Base-by-base conservation (phyloP, 768 basidiomycete genomes). In the Leccinum ochraceum region DNA sequence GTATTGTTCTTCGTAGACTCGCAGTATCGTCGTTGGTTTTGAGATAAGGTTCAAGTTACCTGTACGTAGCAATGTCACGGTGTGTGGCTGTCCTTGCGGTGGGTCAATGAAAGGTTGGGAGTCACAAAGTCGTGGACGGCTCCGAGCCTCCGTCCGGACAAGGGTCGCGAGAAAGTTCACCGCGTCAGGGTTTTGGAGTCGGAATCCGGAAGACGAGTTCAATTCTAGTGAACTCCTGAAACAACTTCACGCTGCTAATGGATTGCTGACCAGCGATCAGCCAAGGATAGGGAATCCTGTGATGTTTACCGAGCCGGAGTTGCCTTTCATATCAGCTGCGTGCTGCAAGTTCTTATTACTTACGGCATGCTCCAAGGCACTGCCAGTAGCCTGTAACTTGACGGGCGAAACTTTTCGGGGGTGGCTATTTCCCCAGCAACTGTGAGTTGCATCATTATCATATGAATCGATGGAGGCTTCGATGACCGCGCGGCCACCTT, bases 331-430 rank as follows among this genome's bases (percentile, higher is more conserved):
- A 26, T 32, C 32, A 42, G 8, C n/a, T 44, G n/a, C n/a, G 44
- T 20, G 20, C 44, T 46, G 10, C n/a, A 52, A 16, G n/a, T 55
- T 36, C 30, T 42, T 24, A 39, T 44, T 46, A 17, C 37, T 69
- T 61, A 69, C 58, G 61, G 50, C 46, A 69, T 44, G n/a, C 36
- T 10, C 37, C 17, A 20, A 46, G 44, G 55, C 58, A 64, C 55
- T 61, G 48, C 37, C 46, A 22, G 20, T 46, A 11, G 44, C 34
- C 34, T 34, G n/a, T 46, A 20, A 46, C 44, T 22, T 46, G 44
- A 26, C 42, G 30, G 20, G 5, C 56, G 58, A 61, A 67, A 53
- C 53, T 70, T 60, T 17, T n/a, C 30, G 20, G 28, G 34, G 39
- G 34, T 63, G 65, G 60, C 57, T 63, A 57, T 63, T 54, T 20